A percentile compares a stretch with the other conserved stretches of the same genome.
Conservation (phyloP, 768 basidiomycete genomes). For the Naematelia aurantialba region DNA sequence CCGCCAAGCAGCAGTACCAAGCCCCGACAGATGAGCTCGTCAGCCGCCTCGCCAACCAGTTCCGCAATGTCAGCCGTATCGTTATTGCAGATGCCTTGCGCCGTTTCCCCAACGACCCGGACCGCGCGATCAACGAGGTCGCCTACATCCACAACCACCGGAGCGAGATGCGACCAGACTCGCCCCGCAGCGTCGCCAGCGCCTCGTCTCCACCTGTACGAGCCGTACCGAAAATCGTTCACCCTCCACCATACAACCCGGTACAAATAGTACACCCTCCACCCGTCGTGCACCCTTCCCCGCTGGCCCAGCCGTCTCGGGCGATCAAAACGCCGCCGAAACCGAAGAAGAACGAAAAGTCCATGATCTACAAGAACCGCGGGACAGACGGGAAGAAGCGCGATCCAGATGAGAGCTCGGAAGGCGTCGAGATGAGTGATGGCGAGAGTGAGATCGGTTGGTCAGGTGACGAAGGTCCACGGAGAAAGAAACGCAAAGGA, state of each 20-base stretch:
- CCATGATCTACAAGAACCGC: constrained; percentile 44
- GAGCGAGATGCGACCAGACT: background rate
- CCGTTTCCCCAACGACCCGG: constrained; percentile 8
- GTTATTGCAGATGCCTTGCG: background rate
- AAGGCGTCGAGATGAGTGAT: constrained; percentile 21
- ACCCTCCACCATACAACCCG: background rate
- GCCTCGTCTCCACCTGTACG: background rate
- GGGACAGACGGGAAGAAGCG: constrained; percentile 14
- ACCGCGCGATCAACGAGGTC: constrained; percentile 22
- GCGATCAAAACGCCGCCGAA: constrained; percentile 14
- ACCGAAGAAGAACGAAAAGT: constrained; percentile 41
- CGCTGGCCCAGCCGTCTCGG: background rate
- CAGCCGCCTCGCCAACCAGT: constrained; percentile 4
- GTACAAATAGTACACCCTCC: background rate
- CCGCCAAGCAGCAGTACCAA: constrained; percentile 18
- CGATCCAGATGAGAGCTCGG: constrained; percentile 40
- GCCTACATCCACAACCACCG: background rate
- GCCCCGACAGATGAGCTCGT: constrained; percentile 8
- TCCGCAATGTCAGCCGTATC: constrained; percentile 12
- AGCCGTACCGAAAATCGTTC: background rate
- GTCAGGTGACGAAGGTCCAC: constrained; percentile 35
- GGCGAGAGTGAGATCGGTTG: constrained; percentile 34
- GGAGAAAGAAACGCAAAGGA: constrained; percentile 24
- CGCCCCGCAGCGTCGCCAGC: background rate
- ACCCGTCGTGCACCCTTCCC: background rate